Base-by-base conservation (phyloP, 768 basidiomycete genomes). In the Megacollybia marginata region DNA sequence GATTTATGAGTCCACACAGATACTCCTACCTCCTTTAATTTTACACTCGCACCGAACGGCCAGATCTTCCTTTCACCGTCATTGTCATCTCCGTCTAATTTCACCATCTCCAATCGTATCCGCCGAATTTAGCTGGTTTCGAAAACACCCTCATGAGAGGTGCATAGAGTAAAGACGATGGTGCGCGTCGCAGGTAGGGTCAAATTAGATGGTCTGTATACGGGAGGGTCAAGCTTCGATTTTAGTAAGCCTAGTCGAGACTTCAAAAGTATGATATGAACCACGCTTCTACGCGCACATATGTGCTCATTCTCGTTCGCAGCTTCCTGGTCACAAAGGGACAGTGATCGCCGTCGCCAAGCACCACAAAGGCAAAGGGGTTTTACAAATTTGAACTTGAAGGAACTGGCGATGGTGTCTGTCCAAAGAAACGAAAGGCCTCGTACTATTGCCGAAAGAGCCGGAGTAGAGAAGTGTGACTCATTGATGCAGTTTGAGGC, bases 301-400 rank as follows among this genome's bases (percentile, higher is more conserved):
- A 18, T 13, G 5, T 34, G n/a, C 0, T 4, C 13, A n/a, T 34
- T 32, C 28, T 19, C 9, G 31, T 51, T 42, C 5, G 36, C 35
- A 49, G 89, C 76, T 97, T 50, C 92, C 95, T 36, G 95, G 95
- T 12, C 95, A 99, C 65, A 96, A 92, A 65, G 94, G 95, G 10
- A 94, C 94, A 0, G 93, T 98, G 12, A 93, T 91, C 1, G 73
- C 85, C n/a, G 91, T 92, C 0, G 96, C 95, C 58, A 96, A 94
- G 73, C 92, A 95, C 63, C 93, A 95, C 9, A 91, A 85, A 60
- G n/a, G n/a, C n/a, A n/a, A n/a, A n/a, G n/a, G n/a, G n/a, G n/a
- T n/a, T n/a, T n/a, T n/a, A n/a, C n/a, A n/a, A n/a, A n/a, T n/a
- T n/a, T n/a, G n/a, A n/a, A n/a, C n/a, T n/a, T n/a, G n/a, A n/a